Percentiles rank a stretch among this genome's conserved stretches.
Evolutionary conservation across 139 green algal species (phyloP).

Genomic region (Spirogloea muscicola): DNA sequence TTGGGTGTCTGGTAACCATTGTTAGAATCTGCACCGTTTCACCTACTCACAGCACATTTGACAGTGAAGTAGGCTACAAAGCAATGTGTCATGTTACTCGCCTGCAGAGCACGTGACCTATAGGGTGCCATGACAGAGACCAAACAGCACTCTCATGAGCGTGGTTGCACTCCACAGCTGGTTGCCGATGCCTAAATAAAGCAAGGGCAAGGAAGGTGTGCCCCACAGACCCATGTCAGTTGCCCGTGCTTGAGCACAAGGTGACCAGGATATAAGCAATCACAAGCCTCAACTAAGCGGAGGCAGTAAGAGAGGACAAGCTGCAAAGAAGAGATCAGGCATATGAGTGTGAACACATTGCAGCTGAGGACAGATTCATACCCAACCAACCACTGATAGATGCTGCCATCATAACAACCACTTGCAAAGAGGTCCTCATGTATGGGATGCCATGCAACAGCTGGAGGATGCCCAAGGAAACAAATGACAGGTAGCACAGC

Average conservation of each 20-base stretch:
- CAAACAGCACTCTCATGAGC: slow-evolving; percentile 71
- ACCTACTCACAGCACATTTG: background rate
- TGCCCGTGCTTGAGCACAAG: too few relatives aligned
- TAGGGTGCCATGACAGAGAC: slow-evolving; percentile 76
- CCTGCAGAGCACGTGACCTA: slow-evolving; percentile 76
- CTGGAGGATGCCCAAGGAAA: slow-evolving; percentile 6
- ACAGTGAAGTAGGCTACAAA: too few relatives aligned
- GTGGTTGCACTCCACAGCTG: too few relatives aligned
- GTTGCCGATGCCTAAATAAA: slow-evolving; percentile 26
- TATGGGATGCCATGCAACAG: slow-evolving; percentile 75
- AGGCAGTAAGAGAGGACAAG: too few relatives aligned
- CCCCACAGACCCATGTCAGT: background rate
- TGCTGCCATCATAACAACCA: slow-evolving; percentile 64
- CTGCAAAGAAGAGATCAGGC: too few relatives aligned
- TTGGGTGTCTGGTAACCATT: background rate
- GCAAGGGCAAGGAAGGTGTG: background rate
- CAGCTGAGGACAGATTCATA: background rate
- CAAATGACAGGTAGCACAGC: slow-evolving; percentile 8
- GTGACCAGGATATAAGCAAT: too few relatives aligned
- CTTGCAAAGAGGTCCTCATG: slow-evolving; percentile 80
- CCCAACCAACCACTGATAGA: slow-evolving; percentile 74
- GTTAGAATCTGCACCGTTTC: background rate
- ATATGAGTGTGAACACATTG: too few relatives aligned
- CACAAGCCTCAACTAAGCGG: too few relatives aligned
- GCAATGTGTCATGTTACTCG: too few relatives aligned